A percentile compares a stretch with the other conserved stretches of the same genome.
Evolutionary conservation across 768 basidiomycete genomes (phyloP).

Genomic region (Russula olivacea): DNA sequence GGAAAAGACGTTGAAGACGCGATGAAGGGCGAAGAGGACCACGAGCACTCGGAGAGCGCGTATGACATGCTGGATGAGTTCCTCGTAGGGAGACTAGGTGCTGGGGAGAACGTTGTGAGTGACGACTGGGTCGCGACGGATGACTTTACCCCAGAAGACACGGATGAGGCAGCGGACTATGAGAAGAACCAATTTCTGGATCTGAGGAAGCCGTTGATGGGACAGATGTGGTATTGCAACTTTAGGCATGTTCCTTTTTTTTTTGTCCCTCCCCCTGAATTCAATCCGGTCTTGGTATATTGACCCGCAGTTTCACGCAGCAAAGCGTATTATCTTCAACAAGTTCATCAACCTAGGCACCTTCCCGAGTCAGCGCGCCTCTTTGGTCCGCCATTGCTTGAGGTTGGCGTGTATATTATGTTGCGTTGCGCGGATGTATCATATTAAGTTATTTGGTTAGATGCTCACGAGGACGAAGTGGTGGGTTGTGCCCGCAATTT

Average conservation of each 20-base stretch:
- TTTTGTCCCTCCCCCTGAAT: too few relatives aligned
- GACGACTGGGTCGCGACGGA: conserved; percentile 90
- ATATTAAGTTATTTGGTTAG: conserved; percentile 33
- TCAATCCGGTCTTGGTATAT: not conserved
- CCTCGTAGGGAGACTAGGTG: conserved; percentile 74
- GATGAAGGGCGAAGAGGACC: conserved; percentile 77
- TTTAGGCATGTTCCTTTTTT: conserved; percentile 53
- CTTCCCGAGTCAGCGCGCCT: conserved; percentile 76
- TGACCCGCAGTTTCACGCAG: conserved; percentile 34
- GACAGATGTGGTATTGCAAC: conserved; percentile 83
- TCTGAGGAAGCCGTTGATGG: conserved; percentile 73
- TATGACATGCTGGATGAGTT: conserved; percentile 91
- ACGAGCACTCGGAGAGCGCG: conserved; percentile 87
- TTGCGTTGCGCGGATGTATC: not conserved
- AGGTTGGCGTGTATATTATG: conserved; percentile 43
- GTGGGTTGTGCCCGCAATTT: conserved; percentile 89
- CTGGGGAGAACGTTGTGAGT: conserved; percentile 63
- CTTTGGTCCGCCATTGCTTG: conserved; percentile 76
- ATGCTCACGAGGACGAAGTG: conserved; percentile 81
- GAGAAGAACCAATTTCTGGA: conserved; percentile 90
- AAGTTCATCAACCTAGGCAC: conserved; percentile 96
- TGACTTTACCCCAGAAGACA: conserved; percentile 88
- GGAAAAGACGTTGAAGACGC: conserved; percentile 74
- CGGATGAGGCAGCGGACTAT: conserved; percentile 74
- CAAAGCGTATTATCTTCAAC: conserved; percentile 92